These are phyloP conservation scores for Gypsophila paniculata DNA, from an alignment of 179 eudicot species.

Conservation along the genomic window DNA sequence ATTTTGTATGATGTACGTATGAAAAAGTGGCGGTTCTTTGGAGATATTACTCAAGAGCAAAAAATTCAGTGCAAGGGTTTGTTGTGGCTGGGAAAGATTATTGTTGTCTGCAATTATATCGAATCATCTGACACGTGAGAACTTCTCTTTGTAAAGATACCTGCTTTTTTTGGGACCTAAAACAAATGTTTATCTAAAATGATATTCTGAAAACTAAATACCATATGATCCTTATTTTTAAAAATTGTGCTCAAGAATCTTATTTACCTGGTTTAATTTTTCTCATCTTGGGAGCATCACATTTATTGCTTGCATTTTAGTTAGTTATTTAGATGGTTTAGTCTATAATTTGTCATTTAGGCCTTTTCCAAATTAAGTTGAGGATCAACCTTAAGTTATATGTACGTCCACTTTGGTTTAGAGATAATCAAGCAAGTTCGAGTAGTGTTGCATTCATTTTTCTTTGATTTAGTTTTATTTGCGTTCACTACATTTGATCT, in stretches of 20 bases:
- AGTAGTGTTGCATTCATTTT: neutral
- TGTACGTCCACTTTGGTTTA: neutral
- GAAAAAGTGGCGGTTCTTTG: constrained; percentile 91
- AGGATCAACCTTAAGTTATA: constrained; percentile 2
- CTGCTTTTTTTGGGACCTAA: neutral
- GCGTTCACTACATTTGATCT: neutral
- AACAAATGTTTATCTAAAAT: neutral
- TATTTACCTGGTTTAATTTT: neutral
- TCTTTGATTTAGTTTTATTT: neutral
- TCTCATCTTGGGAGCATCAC: neutral
- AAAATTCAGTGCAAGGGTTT: constrained; percentile 95
- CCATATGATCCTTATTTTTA: constrained; percentile 3
- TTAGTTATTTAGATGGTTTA: neutral
- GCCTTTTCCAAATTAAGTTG: neutral
- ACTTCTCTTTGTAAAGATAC: constrained; percentile 18
- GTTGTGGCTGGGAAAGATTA: constrained; percentile 94
- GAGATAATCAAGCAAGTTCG: neutral
- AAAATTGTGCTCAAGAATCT: neutral
- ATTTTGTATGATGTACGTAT: constrained; percentile 80
- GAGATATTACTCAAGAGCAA: constrained; percentile 92
- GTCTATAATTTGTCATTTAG: neutral
- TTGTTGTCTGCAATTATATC: constrained; percentile 87
- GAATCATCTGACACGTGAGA: constrained; percentile 76
- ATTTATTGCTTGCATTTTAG: neutral
- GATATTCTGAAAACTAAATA: neutral